Evolutionary conservation across 2,329 filamentous ascomycete genomes (phyloP).

Genomic region (Trichoderma atrobrunneum): DNA sequence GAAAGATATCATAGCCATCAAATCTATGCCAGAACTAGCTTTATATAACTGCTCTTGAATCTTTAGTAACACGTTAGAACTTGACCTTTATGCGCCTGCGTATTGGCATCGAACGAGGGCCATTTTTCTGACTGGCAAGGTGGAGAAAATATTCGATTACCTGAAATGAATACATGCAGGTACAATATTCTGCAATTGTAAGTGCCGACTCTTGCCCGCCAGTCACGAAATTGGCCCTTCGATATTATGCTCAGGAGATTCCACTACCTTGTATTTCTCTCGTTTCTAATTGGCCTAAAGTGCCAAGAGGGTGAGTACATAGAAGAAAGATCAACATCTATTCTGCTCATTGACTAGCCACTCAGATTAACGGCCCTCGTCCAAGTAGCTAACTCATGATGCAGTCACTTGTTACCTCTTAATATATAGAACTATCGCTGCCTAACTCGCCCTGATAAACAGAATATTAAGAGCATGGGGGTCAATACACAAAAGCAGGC

Average conservation of each 20-base stretch:
- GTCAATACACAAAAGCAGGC: background rate
- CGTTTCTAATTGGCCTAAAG: background rate
- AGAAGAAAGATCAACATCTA: background rate
- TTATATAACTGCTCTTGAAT: background rate
- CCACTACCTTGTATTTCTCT: background rate
- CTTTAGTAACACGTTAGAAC: background rate
- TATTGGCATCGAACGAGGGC: background rate
- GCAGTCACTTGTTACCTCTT: background rate
- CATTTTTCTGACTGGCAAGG: background rate
- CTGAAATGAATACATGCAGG: background rate
- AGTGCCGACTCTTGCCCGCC: background rate
- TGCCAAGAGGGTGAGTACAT: background rate
- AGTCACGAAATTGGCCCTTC: background rate
- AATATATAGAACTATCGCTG: background rate
- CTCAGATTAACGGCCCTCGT: background rate
- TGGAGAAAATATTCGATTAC: background rate
- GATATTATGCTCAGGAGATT: background rate
- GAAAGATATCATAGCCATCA: background rate
- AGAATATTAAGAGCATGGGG: background rate
- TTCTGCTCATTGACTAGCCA: background rate
- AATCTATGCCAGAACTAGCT: background rate
- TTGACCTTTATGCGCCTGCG: background rate
- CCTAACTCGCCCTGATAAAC: background rate
- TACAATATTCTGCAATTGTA: background rate
- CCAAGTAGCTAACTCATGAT: background rate